Evolutionary conservation across 2,329 filamentous ascomycete genomes (phyloP), one percentile per base, ranked within the genome.

Genomic region (Drechslerella dactyloides): DNA sequence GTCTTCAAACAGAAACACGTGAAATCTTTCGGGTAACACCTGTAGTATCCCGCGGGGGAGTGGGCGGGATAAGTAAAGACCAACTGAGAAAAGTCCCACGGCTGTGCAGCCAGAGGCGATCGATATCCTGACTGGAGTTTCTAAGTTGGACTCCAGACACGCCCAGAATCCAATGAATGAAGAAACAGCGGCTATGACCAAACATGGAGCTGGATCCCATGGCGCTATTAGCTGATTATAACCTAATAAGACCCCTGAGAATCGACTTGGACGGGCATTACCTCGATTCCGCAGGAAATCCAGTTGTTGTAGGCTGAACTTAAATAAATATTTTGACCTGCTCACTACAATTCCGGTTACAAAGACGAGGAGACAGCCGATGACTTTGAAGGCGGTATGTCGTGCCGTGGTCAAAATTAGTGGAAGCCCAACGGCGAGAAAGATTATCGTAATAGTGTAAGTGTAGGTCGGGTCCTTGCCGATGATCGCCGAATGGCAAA

Each of bases 71-170:
- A 7, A 13, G 13, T 37, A 37, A 6, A 6, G 33, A 6, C 33
- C 33, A 37, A 37, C 17, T 17, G 15, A 17, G 44, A 48, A 17
- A 21, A 7, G 17, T 6, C 7, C 6, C 6, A 48, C n/a, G 44
- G 19, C 19, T 17, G 44, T 7, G 17, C 15, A 48, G 15, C 44
- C 44, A 21, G 7, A 17, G 15, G 44, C 15, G 15, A 48, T 48
- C 44, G 44, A 48, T 17, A 48, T n/a, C n/a, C 19, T 48, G 44
- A 48, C 19, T 7, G 44, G 44, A 48, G 17, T 21, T 17, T 48
- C 44, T n/a, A 48, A 48, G 44, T 48, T 21, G 6, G 44, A 6
- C n/a, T 48, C 44, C 7, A 48, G 44, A 17, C 6, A 17, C 7
- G 19, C 44, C 19, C 44, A 48, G n/a, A 17, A 21, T 17, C 7